A percentile compares a stretch with the other conserved stretches of the same genome.
Evolutionary conservation across 306 rosid genomes (phyloP).

Genomic region (Trifolium dubium): DNA sequence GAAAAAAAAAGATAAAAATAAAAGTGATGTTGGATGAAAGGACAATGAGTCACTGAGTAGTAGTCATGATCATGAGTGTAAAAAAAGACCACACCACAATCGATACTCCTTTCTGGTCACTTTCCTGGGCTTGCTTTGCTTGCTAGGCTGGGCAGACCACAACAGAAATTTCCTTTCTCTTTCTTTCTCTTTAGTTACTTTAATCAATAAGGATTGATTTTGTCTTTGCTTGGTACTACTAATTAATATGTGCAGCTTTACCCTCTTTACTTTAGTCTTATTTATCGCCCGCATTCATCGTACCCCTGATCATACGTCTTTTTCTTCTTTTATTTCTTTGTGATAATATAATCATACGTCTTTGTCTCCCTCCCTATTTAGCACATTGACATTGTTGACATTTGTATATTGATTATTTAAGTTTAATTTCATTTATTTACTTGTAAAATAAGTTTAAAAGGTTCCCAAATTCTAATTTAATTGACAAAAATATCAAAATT

Average conservation of each 20-base stretch:
- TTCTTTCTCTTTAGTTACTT: slow-evolving; percentile 35
- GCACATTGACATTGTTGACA: background rate
- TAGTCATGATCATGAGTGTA: slow-evolving; percentile 9
- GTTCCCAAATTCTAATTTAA: too few species aligned
- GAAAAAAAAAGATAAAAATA: too few species aligned
- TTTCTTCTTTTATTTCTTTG: slow-evolving; percentile 29
- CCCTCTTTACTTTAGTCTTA: slow-evolving; percentile 37
- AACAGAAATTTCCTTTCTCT: slow-evolving; percentile 40
- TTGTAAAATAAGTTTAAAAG: too few species aligned
- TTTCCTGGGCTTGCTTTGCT: slow-evolving; percentile 24
- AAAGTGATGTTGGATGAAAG: slow-evolving; percentile 14
- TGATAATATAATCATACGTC: background rate
- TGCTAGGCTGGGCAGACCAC: slow-evolving; percentile 29
- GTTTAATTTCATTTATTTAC: too few species aligned
- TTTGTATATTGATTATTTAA: background rate
- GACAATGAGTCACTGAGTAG: background rate
- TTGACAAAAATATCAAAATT: too few species aligned
- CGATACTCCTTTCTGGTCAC: slow-evolving; percentile 42
- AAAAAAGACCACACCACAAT: slow-evolving; percentile 19
- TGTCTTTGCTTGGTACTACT: slow-evolving; percentile 40
- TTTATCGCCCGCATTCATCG: slow-evolving; percentile 82
- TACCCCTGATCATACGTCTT: slow-evolving; percentile 64
- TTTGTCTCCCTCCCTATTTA: slow-evolving; percentile 35
- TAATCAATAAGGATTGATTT: slow-evolving; percentile 51
- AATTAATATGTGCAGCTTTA: slow-evolving; percentile 35